phyloP scores from a whole-genome alignment of 2,329 filamentous ascomycete genomes.

The Aureobasidium lini region DNA sequence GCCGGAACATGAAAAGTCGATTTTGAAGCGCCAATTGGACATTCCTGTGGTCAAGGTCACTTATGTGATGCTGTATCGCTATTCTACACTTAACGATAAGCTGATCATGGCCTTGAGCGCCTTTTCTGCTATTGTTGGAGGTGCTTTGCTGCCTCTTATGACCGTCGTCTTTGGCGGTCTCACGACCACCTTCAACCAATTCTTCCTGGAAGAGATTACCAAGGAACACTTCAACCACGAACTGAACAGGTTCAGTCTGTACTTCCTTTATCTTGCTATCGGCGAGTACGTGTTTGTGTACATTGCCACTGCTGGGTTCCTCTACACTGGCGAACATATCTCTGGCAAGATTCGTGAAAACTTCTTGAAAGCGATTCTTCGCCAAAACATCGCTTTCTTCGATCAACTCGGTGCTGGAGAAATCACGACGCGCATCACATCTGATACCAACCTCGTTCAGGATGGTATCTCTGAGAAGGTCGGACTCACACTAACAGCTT shows the following conservation, averaged over 20 bases:
- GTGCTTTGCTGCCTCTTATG: slow-evolving; percentile 32
- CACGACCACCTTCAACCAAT: slow-evolving; percentile 62
- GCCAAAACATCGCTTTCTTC: slow-evolving; percentile 86
- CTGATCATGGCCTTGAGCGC: slow-evolving; percentile 33
- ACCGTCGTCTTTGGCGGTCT: slow-evolving; percentile 65
- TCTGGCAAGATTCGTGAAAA: slow-evolving; percentile 54
- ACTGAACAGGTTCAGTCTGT: slow-evolving; percentile 60
- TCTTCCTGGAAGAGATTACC: slow-evolving; percentile 44
- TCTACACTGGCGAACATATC: slow-evolving; percentile 52
- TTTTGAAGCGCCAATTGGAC: slow-evolving; percentile 33
- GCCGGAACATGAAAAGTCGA: slow-evolving; percentile 30
- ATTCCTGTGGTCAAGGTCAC: slow-evolving; percentile 36
- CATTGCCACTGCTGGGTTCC: slow-evolving; percentile 78
- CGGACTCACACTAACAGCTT: slow-evolving; percentile 63
- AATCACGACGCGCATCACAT: slow-evolving; percentile 88
- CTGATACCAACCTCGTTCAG: slow-evolving; percentile 88
- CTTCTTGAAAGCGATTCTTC: slow-evolving; percentile 76
- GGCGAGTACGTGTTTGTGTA: slow-evolving; percentile 73
- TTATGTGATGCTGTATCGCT: slow-evolving; percentile 37
- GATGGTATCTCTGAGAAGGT: slow-evolving; percentile 91
- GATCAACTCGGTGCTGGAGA: slow-evolving; percentile 90
- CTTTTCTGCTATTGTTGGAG: slow-evolving; percentile 28
- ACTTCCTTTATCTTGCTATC: slow-evolving; percentile 79
- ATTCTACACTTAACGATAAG: slow-evolving; percentile 35
- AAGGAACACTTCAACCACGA: slow-evolving; percentile 52